Conservation (phyloP, 306 rosid genomes). For the Amphicarpaea edgeworthii region DNA sequence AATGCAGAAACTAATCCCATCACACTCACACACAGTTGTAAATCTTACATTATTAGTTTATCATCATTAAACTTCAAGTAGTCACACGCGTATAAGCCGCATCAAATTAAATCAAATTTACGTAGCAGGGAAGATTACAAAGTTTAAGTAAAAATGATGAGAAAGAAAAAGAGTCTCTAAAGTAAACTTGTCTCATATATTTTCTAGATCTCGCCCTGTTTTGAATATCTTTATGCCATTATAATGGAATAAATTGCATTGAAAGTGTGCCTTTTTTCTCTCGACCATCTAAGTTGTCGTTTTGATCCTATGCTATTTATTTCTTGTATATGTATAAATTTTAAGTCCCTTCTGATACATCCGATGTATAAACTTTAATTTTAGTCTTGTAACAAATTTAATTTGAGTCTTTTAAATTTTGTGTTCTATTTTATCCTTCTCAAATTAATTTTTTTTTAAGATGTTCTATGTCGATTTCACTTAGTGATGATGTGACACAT, state of each 20-base stretch:
- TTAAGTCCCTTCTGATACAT: too few relatives aligned
- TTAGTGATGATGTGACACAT: background rate
- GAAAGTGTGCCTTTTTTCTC: background rate
- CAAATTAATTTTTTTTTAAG: background rate
- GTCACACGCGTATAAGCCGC: background rate
- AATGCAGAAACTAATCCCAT: background rate
- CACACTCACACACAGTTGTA: too few relatives aligned
- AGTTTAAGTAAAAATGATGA: background rate
- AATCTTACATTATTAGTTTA: too few relatives aligned
- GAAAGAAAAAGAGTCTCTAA: background rate
- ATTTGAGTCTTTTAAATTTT: background rate
- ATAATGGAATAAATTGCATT: background rate
- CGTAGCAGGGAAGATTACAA: background rate
- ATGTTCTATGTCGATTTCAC: background rate
- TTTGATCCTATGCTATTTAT: too few relatives aligned
- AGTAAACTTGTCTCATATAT: background rate
- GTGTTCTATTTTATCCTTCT: background rate
- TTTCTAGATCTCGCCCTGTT: background rate
- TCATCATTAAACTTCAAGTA: too few relatives aligned
- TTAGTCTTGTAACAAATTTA: too few relatives aligned
- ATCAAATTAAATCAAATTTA: conserved; percentile 12
- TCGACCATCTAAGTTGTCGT: too few relatives aligned
- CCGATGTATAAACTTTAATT: too few relatives aligned
- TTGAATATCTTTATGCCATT: background rate
- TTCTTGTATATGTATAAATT: too few relatives aligned